These are phyloP conservation scores for Ajuga reptans DNA, from an alignment of 305 asterid genomes.

Conservation along the genomic window DNA sequence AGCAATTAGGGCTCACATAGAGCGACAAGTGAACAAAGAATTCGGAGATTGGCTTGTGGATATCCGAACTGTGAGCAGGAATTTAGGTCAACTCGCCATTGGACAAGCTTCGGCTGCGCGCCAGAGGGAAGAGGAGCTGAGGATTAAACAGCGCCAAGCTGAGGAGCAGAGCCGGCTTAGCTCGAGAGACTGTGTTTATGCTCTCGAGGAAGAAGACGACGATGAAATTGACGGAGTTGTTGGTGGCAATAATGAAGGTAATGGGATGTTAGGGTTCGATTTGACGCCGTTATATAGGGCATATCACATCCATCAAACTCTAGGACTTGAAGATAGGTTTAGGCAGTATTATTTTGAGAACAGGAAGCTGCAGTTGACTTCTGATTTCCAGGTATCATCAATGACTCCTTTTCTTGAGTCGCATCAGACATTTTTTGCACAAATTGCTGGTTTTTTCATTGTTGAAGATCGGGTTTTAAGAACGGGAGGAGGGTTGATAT, in stretches of 20 bases:
- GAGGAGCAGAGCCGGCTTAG: constrained; percentile 96
- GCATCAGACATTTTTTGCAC: constrained; percentile 84
- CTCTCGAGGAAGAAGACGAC: constrained; percentile 76
- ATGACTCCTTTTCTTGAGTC: constrained; percentile 92
- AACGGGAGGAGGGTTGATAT: constrained; percentile 82
- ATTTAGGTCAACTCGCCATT: constrained; percentile 83
- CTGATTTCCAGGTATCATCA: constrained; percentile 96
- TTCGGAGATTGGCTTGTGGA: constrained; percentile 94
- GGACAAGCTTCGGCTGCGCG: constrained; percentile 97
- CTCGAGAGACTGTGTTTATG: constrained; percentile 71
- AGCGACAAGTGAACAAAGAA: constrained; percentile 68
- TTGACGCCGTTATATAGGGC: constrained; percentile 80
- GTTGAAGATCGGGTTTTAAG: constrained; percentile 88
- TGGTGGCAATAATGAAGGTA: constrained; percentile 38
- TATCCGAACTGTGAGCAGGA: constrained; percentile 75
- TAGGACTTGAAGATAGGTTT: constrained; percentile 74
- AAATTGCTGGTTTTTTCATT: constrained; percentile 83
- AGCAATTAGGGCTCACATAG: constrained; percentile 59
- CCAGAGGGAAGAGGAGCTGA: constrained; percentile 85
- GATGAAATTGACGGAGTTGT: constrained; percentile 52
- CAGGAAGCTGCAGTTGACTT: constrained; percentile 82
- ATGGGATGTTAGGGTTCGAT: constrained; percentile 63
- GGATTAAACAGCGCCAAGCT: constrained; percentile 87
- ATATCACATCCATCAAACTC: constrained; percentile 76
- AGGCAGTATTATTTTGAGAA: constrained; percentile 86